Evolutionary conservation across 148 eudicot genomes (phyloP), one percentile per base, ranked within the genome.

Genomic region (Rhododendron simsii): DNA sequence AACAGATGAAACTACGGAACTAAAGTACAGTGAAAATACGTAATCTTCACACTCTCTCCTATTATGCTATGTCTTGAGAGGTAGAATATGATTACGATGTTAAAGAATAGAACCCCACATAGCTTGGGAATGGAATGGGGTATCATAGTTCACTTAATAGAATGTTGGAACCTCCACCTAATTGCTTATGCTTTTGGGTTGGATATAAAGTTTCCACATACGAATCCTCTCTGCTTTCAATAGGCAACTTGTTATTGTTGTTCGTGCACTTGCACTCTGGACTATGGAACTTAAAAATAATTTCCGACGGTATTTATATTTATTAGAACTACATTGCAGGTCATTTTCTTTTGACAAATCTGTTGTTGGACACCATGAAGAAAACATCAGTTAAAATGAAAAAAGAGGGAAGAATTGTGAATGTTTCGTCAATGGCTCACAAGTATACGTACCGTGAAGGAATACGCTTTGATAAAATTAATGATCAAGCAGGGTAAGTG

Each of bases 331-430:
- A 18, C 86, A 65, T 81, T 86, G 41, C 87, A 94, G 98, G 95
- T 41, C 95, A 94, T 91, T 94, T 92, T 81, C 92, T 93, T 51
- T 78, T 94, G 84, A 91, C 94, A 84, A 88, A 92, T 88, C 81
- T 94, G 45, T 78, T 94, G 89, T 85, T 94, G 80, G 95, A 91
- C 44, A 93, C 90, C 61, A 91, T 94, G 95, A 94, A 91, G 86
- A 90, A 78, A 87, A 94, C 98, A 8, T 93, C 90, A 30, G 48
- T 13, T 15, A 83, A 86, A 61, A 88, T 90, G 83, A 87, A 84
- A 4, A 79, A 59, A 86, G 95, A 94, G 86, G 98, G 95, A 85
- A 93, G 98, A 88, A 92, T 94, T 55, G 91, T 94, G 71, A 93
- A 92, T 82, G 91, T 94, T 39, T 93, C 95, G 53, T 93, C 95